Evolutionary conservation across 106 monocot species (phyloP), one percentile per base, ranked within the genome.

Genomic region (Agapanthus africanus): DNA sequence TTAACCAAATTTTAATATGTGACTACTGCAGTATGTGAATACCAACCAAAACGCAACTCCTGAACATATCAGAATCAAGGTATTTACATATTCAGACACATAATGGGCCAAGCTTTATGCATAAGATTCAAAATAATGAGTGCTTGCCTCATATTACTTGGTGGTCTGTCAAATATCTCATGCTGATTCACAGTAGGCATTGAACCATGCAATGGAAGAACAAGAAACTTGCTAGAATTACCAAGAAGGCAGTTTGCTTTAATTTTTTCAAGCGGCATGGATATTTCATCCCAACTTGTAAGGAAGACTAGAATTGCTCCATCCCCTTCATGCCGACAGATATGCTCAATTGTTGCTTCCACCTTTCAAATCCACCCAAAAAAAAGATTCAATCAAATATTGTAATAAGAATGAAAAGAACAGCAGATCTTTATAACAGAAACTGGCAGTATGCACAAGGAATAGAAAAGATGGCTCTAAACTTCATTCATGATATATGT

Each of bases 221-320:
- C 75, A 57, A 97, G 70, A 79, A 88, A 91, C 59, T 80, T 91
- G 67, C 72, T 84, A 64, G 86, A 67, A 80, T 91, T 86, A 37
- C 95, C 86, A 38, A 97, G 80, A 71, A 86, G 74, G 73, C 35
- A 44, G 71, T 97, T 91, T 74, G 66, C 81, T 66, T 89, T 91
- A 57, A 97, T 84, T 68, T 82, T 88, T 26, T 97, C 95, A 68
- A 86, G 83, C 56, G 89, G 79, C 66, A 87, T 92, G 28, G 95
- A 89, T 82, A 97, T 97, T 75, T 91, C 95, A 80, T 97, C 91
- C 95, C 95, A 97, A 60, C 95, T 91, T 7, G 95, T 97, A 59
- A 97, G 86, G 60, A 97, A 97, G 31, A 97, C 86, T 64, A 97
- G 95, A 73, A 97, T 84, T 65, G 95, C 95, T 65, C 95, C 95